Evolutionary conservation across 1,284 basidiomycete genomes (phyloP), one percentile per base, ranked within the genome.

Genomic region (Ceratobasidium sp.): DNA sequence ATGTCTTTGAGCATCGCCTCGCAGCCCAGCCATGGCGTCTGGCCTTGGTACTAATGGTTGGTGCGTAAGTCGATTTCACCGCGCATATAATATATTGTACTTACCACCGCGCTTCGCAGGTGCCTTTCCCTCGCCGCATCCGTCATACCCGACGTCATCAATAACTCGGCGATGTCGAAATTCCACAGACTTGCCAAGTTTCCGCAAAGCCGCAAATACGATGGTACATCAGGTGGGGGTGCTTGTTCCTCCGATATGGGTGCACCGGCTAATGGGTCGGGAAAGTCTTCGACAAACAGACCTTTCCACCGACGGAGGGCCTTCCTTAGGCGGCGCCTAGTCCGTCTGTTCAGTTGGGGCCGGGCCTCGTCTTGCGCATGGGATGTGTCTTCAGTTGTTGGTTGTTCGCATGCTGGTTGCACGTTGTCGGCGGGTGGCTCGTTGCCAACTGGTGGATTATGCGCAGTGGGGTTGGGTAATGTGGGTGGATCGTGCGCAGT

Each of bases 121-220:
- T 52, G 65, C 22, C 65, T 46, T 2, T 67, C 65, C 49, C 52
- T 67, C 4, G 44, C 65, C 4, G 8, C n/a, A 29, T 67, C 46
- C 15, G 46, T 67, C 32, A 67, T 17, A 4, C 65, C 65, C 2
- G 65, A 34, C 13, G 65, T 67, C 65, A 67, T 32, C 22, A 67
- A n/a, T 22, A 67, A 46, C 65, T 67, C 65, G n/a, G 46, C 46
- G 2, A 37, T 46, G 15, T 67, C 65, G 32, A 67, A 67, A 19
- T 32, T 11, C 6, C 34, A 19, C 9, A 46, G 65, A 22, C 32
- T 13, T 1, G 46, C 44, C 46, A 67, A 11, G 13, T 8, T 19
- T 13, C 65, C 65, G 49, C 43, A 17, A 1, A 25, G 13, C 49
- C 34, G 11, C 15, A 73, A 51, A 32, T 73, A 73, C 37, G 70